phyloP scores from a whole-genome alignment of 75 land plant genomes.

The Pinus albicaulis region DNA sequence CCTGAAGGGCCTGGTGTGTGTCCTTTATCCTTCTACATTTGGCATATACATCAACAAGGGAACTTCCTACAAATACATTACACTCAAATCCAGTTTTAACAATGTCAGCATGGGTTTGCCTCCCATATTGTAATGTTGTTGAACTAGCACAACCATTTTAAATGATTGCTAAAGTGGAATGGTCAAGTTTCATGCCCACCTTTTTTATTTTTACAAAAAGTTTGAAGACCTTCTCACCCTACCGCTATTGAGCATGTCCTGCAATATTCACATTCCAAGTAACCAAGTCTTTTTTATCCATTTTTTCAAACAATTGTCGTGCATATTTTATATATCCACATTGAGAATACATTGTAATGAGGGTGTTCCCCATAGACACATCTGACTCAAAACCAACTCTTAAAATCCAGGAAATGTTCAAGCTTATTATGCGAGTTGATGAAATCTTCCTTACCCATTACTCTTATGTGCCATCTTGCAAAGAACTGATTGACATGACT shows the following conservation, averaged over 20 bases:
- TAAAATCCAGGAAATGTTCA: slow-evolving; percentile 1
- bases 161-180: slow-evolving; percentile 33
- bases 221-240: slow-evolving; percentile 5
- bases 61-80: neutral
- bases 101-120: slow-evolving; percentile 8
- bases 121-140: slow-evolving; percentile 24
- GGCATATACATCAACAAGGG: slow-evolving; percentile 12
- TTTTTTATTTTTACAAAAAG: slow-evolving; percentile 12
- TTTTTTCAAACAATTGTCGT: slow-evolving; percentile 14
- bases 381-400: slow-evolving; percentile 4
- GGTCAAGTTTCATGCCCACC: slow-evolving; percentile 29
- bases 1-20: slow-evolving; percentile 16
- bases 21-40: slow-evolving; percentile 23
- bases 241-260: slow-evolving; percentile 14
- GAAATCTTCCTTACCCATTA: too few relatives aligned
- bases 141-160: slow-evolving; percentile 31
- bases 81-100: slow-evolving; percentile 4
- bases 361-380: slow-evolving; percentile 5
- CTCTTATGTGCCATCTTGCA: too few relatives aligned
- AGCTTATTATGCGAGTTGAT: too few relatives aligned
- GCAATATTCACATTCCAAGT: slow-evolving; percentile 25
- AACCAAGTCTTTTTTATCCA: slow-evolving; percentile 12
- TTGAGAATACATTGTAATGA: slow-evolving; percentile 21
- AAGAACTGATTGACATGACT: too few relatives aligned
- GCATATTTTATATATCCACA: slow-evolving; percentile 14